A percentile compares a stretch with the other conserved stretches of the same genome.
phyloP scores from a whole-genome alignment of 345 rosid genomes.

The Lagerstroemia speciosa region DNA sequence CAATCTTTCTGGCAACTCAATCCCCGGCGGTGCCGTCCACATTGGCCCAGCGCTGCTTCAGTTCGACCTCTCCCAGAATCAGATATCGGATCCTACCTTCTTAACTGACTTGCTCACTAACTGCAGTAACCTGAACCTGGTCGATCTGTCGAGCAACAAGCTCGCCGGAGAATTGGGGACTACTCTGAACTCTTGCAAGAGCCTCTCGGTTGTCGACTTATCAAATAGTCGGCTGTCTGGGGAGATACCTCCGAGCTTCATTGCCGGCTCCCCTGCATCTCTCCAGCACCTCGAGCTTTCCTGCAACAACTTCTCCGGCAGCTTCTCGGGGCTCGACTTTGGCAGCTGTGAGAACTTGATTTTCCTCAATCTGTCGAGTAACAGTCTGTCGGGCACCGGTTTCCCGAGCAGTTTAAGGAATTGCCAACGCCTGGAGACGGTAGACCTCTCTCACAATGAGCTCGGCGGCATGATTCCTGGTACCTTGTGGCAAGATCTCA shows the following conservation, averaged over 20 bases:
- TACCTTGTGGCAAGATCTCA: conserved; percentile 36
- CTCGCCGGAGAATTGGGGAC: conserved; percentile 36
- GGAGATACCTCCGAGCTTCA: conserved; percentile 33
- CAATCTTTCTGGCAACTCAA: conserved; percentile 47
- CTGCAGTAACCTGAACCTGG: conserved; percentile 57
- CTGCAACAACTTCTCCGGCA: conserved; percentile 63
- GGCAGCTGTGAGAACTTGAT: conserved; percentile 60
- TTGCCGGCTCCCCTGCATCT: conserved; percentile 35
- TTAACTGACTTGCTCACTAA: conserved; percentile 35
- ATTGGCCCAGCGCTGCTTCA: conserved; percentile 39
- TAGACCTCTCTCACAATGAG: conserved; percentile 57
- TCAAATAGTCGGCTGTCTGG: conserved; percentile 59
- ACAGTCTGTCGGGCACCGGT: conserved; percentile 41
- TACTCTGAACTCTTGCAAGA: conserved; percentile 35
- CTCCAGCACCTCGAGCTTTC: conserved; percentile 59
- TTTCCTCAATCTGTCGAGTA: conserved; percentile 42
- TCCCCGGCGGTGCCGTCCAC: conserved; percentile 39
- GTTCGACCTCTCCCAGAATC: conserved; percentile 50
- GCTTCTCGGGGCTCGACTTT: conserved; percentile 41
- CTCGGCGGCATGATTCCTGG: conserved; percentile 57
- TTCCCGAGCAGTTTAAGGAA: conserved; percentile 41
- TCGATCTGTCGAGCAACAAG: conserved; percentile 59
- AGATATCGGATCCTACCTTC: conserved; percentile 32
- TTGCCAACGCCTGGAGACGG: conserved; percentile 46
- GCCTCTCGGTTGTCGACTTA: conserved; percentile 48